Conservation (phyloP, 2,329 filamentous ascomycete genomes). For the Eurotiales sp. region DNA sequence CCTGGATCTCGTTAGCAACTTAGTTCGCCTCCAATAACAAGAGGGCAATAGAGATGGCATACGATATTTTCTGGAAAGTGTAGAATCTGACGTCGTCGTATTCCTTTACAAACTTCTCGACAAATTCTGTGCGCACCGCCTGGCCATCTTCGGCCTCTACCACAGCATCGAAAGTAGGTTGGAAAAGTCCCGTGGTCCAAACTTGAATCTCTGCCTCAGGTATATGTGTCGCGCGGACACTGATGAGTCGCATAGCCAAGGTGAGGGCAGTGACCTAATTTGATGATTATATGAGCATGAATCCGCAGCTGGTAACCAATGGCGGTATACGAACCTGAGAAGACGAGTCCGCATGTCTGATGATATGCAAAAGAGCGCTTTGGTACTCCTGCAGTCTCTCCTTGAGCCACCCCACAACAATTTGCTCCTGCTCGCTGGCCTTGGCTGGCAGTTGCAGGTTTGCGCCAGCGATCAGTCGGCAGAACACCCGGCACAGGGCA, state of each 20-base stretch:
- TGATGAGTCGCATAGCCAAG: constrained; percentile 77
- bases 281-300: no score
- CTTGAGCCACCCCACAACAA: constrained; percentile 75
- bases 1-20: constrained; percentile 22
- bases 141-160: constrained; percentile 56
- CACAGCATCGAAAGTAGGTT: constrained; percentile 60
- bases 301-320: no score
- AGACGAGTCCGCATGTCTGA: constrained; percentile 59
- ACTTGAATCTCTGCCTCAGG: constrained; percentile 60
- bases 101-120: constrained; percentile 71
- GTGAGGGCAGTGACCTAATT: constrained; percentile 65
- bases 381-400: constrained; percentile 71
- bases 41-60: constrained; percentile 34
- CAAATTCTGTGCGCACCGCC: constrained; percentile 66
- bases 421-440: constrained; percentile 67
- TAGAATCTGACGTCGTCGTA: constrained; percentile 84
- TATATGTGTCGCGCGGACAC: constrained; percentile 67
- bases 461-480: constrained; percentile 72
- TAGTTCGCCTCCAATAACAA: no score
- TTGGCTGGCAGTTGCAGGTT: constrained; percentile 63
- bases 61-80: constrained; percentile 72
- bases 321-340: constrained; percentile 42
- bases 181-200: constrained; percentile 67
- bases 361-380: constrained; percentile 55
- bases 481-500: constrained; percentile 80